phyloP scores from a whole-genome alignment of 148 eudicot species.

The Rhododendron mucronatum region DNA sequence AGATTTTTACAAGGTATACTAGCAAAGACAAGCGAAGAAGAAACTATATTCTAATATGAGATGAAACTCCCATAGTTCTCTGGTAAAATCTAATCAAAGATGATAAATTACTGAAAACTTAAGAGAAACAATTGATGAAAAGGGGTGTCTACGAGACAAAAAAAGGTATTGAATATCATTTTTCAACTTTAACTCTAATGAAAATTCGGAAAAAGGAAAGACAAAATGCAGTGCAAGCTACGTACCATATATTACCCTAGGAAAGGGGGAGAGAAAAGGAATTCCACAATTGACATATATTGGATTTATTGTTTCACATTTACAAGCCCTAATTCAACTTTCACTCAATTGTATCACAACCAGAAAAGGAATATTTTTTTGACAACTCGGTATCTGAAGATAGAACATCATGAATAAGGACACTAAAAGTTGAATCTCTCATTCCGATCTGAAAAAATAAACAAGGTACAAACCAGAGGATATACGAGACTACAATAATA shows the following conservation, averaged over 20 bases:
- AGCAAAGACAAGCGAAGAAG: neutral
- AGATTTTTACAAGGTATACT: too few species aligned
- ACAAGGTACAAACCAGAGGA: neutral
- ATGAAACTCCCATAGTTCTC: too few species aligned
- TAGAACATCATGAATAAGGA: neutral
- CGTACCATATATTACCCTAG: neutral
- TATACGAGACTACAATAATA: neutral
- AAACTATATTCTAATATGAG: too few species aligned
- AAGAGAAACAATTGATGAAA: neutral
- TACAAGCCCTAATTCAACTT: neutral
- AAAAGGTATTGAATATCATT: too few species aligned
- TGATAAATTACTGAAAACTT: neutral
- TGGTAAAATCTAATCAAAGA: too few species aligned
- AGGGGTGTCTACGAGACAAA: neutral
- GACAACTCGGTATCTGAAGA: neutral
- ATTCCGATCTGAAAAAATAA: neutral
- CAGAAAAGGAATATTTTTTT: neutral
- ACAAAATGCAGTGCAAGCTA: neutral
- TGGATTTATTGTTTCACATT: neutral
- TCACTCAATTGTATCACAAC: neutral
- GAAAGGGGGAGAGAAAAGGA: neutral
- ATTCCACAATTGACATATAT: neutral
- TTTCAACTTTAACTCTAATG: neutral
- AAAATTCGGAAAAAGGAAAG: neutral
- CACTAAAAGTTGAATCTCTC: neutral